Base-by-base conservation (phyloP, 1,284 basidiomycete genomes). In the Testicularia cyperi region DNA sequence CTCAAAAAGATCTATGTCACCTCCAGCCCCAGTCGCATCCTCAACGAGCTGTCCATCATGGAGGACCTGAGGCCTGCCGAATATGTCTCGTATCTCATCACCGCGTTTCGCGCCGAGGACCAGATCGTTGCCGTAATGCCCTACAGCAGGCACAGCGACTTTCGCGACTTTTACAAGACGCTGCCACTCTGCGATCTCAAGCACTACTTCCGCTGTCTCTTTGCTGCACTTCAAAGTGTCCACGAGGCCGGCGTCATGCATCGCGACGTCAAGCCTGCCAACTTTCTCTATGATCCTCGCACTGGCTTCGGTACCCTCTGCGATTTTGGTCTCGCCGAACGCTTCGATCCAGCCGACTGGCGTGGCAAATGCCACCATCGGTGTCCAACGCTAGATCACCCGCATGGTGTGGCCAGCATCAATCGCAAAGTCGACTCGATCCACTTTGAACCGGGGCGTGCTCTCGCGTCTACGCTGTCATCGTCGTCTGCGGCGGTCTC, bases 1-100 rank as follows among this genome's bases (percentile, higher is more conserved):
- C 82, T 99, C 69, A 98, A 99, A 80, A 85, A 92, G 67, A 97
- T 99, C 74, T 91, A 97, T 74, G 92, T 92, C 20, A 98, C 94
- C 0, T 92, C 89, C 72, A 90, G 87, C 56, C 94, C 94, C 0
- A 85, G 88, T 47, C 82, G 95, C 15, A 94, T 98, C 72, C 82
- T 86, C 40, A 99, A 98, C 77, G 95, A 99, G 78, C 84, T 99
- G 44, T 81, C 85, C n/a, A 90, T 99, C 49, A 84, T 99, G 80
- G 86, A 91, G 75, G 86, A 88, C 38, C 65, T 83, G 10, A 77
- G 58, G n/a, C 31, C 44, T 2, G 54, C 67, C 36, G 44, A 62
- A n/a, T 56, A 69, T 48, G 62, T 75, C 20, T 55, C 69, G 18
- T 91, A 96, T 69, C 81, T 99, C 10, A 92, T 98, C 66, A 91